Percentiles rank a stretch among this genome's conserved stretches.
Conservation (phyloP, 2,329 filamentous ascomycete species). For the Pezizomycotina sp. region DNA sequence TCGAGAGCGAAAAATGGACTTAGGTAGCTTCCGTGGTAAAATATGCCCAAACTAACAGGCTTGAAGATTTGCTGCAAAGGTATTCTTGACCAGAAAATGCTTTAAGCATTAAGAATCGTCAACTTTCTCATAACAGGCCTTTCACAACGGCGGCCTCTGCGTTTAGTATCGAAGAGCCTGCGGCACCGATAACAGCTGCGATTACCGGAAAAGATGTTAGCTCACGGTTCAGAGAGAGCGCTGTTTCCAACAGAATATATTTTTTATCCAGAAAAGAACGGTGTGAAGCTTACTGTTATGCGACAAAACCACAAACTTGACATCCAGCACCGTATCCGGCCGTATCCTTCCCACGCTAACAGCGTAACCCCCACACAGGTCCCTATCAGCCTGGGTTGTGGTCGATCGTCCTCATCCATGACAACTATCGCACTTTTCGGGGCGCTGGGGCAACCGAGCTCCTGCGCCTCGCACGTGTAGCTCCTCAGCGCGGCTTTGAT, state of each 20-base stretch:
- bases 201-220: background rate
- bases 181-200: slow-evolving; percentile 73
- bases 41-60: no score
- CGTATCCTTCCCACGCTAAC: slow-evolving; percentile 78
- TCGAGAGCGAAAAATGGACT: no score
- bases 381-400: slow-evolving; percentile 83
- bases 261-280: background rate
- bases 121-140: slow-evolving; percentile 49
- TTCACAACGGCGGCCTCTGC: slow-evolving; percentile 84
- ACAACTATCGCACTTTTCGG: slow-evolving; percentile 68
- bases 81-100: no score
- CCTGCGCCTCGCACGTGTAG: slow-evolving; percentile 69
- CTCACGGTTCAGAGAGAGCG: slow-evolving; percentile 30
- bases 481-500: slow-evolving; percentile 63
- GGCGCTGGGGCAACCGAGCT: slow-evolving; percentile 71
- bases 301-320: slow-evolving; percentile 86
- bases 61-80: no score
- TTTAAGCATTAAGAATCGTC: no score
- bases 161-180: slow-evolving; percentile 90
- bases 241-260: slow-evolving; percentile 31
- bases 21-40: no score
- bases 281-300: slow-evolving; percentile 47
- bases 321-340: slow-evolving; percentile 80
- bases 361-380: slow-evolving; percentile 71
- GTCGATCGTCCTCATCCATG: slow-evolving; percentile 75